Evolutionary conservation across 345 rosid species (phyloP), one percentile per base, ranked within the genome.

Genomic region (Camelina hispida): DNA sequence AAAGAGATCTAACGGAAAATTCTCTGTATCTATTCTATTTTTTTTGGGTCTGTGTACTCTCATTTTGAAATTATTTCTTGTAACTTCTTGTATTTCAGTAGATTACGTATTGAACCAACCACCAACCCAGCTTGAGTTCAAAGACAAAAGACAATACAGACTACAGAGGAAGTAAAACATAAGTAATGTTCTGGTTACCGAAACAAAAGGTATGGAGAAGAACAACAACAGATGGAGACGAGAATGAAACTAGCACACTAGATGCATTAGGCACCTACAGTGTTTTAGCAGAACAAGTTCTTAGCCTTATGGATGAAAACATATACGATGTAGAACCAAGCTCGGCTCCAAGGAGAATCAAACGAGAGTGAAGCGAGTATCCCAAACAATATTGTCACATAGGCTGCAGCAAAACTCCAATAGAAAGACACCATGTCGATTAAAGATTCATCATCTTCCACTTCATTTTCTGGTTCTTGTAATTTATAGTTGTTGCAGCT

Each of bases 341-440:
- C 8, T 59, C 46, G 37, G 8, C 64, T 60, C 65, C 65, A 60
- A 17, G 16, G 65, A 60, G 64, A 59, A 59, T 16, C 40, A 59
- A 59, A 59, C 0, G 65, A 60, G 46, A 60, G 46, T 9, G 30
- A 60, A 2, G 47, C 47, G 1, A 37, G 7, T 60, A 60, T 16
- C 9, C 47, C 65, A 17, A 60, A 4, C 18, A 35, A n/a, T 35
- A 60, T 18, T 1, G 25, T 50, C 3, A 18, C 55, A 50, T 50
- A 18, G 2, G 55, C 55, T 3, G 55, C 28, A 18, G 25, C 10
- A 18, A 37, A 37, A 60, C 65, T 60, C 47, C 65, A 37, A 5
- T 18, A 60, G 65, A 60, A 60, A 38, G 46, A 60, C 2, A 3
- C 28, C 65, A 60, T 17, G 4, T 59, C 28, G 23, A 37, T 37